phyloP scores from a whole-genome alignment of 495 filamentous ascomycete genomes.

The Aeminium ludgeri region DNA sequence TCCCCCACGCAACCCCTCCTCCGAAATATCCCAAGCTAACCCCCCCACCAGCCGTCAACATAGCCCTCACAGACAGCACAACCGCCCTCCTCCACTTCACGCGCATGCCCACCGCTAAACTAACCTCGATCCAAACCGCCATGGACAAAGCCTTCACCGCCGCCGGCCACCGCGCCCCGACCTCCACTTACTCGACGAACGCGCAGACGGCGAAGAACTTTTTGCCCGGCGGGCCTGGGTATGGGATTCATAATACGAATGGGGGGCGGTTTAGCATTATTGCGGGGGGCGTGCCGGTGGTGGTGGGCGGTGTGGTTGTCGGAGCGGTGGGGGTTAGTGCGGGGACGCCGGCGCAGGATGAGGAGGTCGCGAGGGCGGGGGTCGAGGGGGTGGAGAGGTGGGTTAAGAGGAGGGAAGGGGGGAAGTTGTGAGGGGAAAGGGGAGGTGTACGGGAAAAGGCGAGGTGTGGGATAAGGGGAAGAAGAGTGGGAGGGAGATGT shows the following conservation, averaged over 20 bases:
- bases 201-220: no score
- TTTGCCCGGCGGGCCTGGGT: constrained; percentile 24
- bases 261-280: constrained; percentile 24
- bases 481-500: no score
- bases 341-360: constrained; percentile 25
- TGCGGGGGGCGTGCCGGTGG: constrained; percentile 24
- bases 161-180: constrained; percentile 25
- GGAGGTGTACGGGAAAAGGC: neutral
- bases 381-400: constrained; percentile 21
- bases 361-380: constrained; percentile 22
- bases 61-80: constrained; percentile 23
- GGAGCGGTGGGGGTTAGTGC: constrained; percentile 26
- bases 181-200: constrained; percentile 20
- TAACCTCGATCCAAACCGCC: constrained; percentile 26
- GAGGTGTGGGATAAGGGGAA: neutral
- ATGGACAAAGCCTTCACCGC: constrained; percentile 29
- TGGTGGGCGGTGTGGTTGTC: constrained; percentile 20
- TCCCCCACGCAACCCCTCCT: neutral
- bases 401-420: constrained; percentile 14
- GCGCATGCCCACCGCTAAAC: constrained; percentile 27
- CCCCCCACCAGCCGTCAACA: constrained; percentile 22
- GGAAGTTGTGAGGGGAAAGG: constrained; percentile 15
- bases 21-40: no score
- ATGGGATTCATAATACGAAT: constrained; percentile 25
- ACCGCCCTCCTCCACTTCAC: constrained; percentile 24